A percentile compares a stretch with the other conserved stretches of the same genome.
Conservation (phyloP, 148 eudicot genomes). For the Cornus controversa region DNA sequence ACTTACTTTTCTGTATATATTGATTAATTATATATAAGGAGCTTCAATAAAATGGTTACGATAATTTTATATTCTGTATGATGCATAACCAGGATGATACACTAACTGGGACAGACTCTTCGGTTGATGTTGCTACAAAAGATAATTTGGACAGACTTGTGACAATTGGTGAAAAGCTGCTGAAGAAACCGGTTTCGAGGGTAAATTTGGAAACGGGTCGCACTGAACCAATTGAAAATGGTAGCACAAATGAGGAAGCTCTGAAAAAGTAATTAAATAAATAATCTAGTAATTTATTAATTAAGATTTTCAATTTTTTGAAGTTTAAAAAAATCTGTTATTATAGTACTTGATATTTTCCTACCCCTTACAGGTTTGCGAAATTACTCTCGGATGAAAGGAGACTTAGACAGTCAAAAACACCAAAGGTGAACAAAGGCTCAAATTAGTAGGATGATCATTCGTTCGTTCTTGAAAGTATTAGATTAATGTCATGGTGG, state of each 20-base stretch:
- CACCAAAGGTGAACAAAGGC: not conserved
- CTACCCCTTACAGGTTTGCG: slow-evolving; percentile 34
- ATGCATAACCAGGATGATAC: slow-evolving; percentile 42
- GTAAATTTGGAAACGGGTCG: slow-evolving; percentile 42
- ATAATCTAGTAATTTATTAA: too few species aligned
- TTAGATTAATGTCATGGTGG: too few species aligned
- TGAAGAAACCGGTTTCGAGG: slow-evolving; percentile 40
- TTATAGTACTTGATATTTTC: not conserved
- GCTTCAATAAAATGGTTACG: too few species aligned
- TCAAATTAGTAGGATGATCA: not conserved
- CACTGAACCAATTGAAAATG: slow-evolving; percentile 7
- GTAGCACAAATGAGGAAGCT: slow-evolving; percentile 40
- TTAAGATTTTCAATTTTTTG: too few species aligned
- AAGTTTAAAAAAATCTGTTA: not conserved
- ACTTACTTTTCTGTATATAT: not conserved
- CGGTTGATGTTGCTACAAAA: slow-evolving; percentile 43
- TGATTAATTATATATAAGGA: too few species aligned
- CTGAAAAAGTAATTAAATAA: slow-evolving; percentile 30
- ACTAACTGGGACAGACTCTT: slow-evolving; percentile 31
- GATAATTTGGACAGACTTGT: slow-evolving; percentile 47
- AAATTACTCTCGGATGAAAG: slow-evolving; percentile 45
- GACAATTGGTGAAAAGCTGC: slow-evolving; percentile 33
- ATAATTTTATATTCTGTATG: too few species aligned
- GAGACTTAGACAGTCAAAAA: slow-evolving; percentile 19
- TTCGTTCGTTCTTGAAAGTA: too few species aligned